phyloP scores from a whole-genome alignment of 2,329 filamentous ascomycete genomes.

The Westerdykella ornata region DNA sequence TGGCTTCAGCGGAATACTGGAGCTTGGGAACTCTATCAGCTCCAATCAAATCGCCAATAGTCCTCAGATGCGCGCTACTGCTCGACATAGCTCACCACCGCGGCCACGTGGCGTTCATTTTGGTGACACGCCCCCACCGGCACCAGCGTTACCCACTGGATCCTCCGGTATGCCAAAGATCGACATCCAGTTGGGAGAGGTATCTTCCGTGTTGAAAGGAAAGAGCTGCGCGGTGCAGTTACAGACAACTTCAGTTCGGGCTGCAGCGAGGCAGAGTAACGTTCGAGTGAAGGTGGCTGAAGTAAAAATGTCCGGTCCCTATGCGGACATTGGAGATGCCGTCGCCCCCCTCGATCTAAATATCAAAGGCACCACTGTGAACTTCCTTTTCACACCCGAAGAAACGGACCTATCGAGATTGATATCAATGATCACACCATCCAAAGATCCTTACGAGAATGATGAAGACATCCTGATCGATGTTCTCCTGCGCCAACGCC shows the following conservation, averaged over 20 bases:
- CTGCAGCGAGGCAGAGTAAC: constrained; percentile 66
- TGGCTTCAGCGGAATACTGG: constrained; percentile 83
- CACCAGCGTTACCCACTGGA: constrained; percentile 10
- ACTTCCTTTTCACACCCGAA: constrained; percentile 65
- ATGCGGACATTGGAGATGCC: constrained; percentile 47
- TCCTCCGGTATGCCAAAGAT: constrained; percentile 50
- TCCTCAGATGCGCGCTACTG: constrained; percentile 27
- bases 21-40: constrained; percentile 76
- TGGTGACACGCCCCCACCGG: constrained; percentile 40
- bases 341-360: constrained; percentile 58
- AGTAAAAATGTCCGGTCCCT: constrained; percentile 67
- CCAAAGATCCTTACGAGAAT: constrained; percentile 79
- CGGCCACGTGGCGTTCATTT: constrained; percentile 52
- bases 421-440: constrained; percentile 81
- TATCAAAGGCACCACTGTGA: constrained; percentile 58
- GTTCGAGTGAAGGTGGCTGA: constrained; percentile 68
- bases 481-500: constrained; percentile 75
- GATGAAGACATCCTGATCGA: constrained; percentile 95
- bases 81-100: constrained; percentile 2
- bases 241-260: constrained; percentile 73
- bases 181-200: constrained; percentile 68
- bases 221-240: constrained; percentile 67
- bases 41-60: constrained; percentile 55
- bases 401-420: constrained; percentile 76
- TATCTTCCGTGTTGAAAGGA: constrained; percentile 69